A percentile compares a stretch with the other conserved stretches of the same genome.
Evolutionary conservation across 768 basidiomycete species (phyloP).

Genomic region (Phaeotremella skinneri): DNA sequence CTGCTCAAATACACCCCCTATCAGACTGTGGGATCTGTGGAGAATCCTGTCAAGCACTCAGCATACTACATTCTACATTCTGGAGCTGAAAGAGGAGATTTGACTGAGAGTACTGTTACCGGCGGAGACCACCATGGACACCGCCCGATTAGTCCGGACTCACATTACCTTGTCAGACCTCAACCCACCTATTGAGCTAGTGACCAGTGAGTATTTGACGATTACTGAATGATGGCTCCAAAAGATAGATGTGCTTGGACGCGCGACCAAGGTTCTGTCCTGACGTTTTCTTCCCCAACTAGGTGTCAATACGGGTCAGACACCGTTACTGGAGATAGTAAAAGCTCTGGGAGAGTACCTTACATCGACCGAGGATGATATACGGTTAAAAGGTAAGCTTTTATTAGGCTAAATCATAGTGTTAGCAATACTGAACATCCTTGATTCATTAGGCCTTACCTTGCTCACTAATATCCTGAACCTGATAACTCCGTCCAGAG

Average conservation of each 20-base stretch:
- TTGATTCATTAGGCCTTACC: slow-evolving; percentile 66
- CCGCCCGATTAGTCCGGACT: slow-evolving; percentile 44
- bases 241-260: neutral
- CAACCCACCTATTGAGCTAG: slow-evolving; percentile 42
- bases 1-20: no score
- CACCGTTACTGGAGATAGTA: slow-evolving; percentile 72
- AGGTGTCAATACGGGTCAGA: slow-evolving; percentile 61
- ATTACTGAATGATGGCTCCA: no score
- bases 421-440: neutral
- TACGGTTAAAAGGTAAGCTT: slow-evolving; percentile 71
- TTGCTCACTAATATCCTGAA: slow-evolving; percentile 72
- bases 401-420: neutral
- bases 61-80: neutral
- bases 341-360: slow-evolving; percentile 83
- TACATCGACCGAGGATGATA: slow-evolving; percentile 75
- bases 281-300: neutral
- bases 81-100: neutral
- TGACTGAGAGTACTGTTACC: slow-evolving; percentile 1
- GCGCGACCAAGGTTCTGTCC: neutral
- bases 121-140: slow-evolving; percentile 43
- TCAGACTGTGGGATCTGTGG: no score
- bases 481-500: slow-evolving; percentile 60
- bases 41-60: no score
- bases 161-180: slow-evolving; percentile 47
- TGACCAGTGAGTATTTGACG: slow-evolving; percentile 34